Evolutionary conservation across 768 basidiomycete genomes (phyloP).

Genomic region (Coprinopsis marcescibilis): DNA sequence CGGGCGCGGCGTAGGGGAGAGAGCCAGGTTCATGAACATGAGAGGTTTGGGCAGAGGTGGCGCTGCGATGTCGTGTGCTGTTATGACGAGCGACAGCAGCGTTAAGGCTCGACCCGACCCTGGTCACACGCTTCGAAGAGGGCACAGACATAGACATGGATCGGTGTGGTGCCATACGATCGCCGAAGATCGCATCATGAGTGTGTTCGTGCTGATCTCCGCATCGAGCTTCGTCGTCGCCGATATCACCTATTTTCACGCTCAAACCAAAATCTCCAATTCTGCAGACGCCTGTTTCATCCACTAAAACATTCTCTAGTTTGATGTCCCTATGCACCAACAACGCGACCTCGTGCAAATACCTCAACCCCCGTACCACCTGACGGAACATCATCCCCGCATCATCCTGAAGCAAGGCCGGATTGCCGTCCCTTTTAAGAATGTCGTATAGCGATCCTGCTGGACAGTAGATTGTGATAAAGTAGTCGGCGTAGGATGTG

Average conservation of each 20-base stretch:
- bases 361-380: slow-evolving; percentile 75
- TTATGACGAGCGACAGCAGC: slow-evolving; percentile 32
- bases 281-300: slow-evolving; percentile 82
- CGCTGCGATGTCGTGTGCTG: slow-evolving; percentile 47
- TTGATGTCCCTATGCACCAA: slow-evolving; percentile 94
- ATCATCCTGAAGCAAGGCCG: slow-evolving; percentile 70
- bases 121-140: slow-evolving; percentile 18
- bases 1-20: slow-evolving; percentile 86
- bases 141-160: slow-evolving; percentile 35
- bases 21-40: slow-evolving; percentile 67
- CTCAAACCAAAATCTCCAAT: slow-evolving; percentile 85
- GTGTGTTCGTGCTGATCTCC: slow-evolving; percentile 19
- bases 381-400: slow-evolving; percentile 83
- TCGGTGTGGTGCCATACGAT: slow-evolving; percentile 35
- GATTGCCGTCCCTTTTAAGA: slow-evolving; percentile 62
- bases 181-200: slow-evolving; percentile 11
- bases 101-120: slow-evolving; percentile 17
- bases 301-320: slow-evolving; percentile 92
- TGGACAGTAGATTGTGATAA: slow-evolving; percentile 79
- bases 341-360: slow-evolving; percentile 70
- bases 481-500: slow-evolving; percentile 62
- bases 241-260: slow-evolving; percentile 49
- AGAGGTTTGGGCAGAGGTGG: slow-evolving; percentile 29
- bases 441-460: slow-evolving; percentile 84
- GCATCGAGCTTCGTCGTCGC: slow-evolving; percentile 32